phyloP scores from a whole-genome alignment of 2,329 filamentous ascomycete genomes.

The Diaporthe sp. region DNA sequence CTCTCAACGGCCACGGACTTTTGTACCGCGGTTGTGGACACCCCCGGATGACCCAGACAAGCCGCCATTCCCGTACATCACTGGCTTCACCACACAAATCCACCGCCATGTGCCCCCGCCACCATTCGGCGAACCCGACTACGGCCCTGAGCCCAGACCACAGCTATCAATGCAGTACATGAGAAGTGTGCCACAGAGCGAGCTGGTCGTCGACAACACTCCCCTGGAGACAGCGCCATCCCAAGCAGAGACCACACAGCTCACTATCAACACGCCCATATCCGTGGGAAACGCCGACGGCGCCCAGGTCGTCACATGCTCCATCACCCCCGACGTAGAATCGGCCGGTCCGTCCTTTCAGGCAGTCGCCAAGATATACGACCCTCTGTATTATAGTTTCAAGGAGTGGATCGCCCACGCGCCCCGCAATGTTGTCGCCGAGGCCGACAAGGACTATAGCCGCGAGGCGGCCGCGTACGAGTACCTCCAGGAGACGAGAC shows the following conservation, averaged over 20 bases:
- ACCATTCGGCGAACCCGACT: not conserved
- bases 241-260: not conserved
- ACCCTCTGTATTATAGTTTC: not conserved
- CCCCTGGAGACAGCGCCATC: not conserved
- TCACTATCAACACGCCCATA: not conserved
- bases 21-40: conserved; percentile 1
- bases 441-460: conserved; percentile 10
- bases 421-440: not conserved
- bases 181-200: not conserved
- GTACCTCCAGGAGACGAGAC: not conserved
- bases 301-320: conserved; percentile 5
- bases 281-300: not conserved
- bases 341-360: not conserved
- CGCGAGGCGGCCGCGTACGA: conserved; percentile 15
- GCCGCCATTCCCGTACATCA: conserved; percentile 1
- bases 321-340: not conserved
- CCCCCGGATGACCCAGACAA: conserved; percentile 15
- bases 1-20: not conserved
- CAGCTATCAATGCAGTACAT: not conserved
- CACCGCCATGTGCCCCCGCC: not conserved
- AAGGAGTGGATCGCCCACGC: not conserved
- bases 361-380: conserved; percentile 23
- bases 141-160: not conserved
- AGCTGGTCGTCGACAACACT: conserved; percentile 5
- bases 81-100: conserved; percentile 3